Evolutionary conservation across 441 rosid species (phyloP).

Genomic region (Erysimum pusillum): DNA sequence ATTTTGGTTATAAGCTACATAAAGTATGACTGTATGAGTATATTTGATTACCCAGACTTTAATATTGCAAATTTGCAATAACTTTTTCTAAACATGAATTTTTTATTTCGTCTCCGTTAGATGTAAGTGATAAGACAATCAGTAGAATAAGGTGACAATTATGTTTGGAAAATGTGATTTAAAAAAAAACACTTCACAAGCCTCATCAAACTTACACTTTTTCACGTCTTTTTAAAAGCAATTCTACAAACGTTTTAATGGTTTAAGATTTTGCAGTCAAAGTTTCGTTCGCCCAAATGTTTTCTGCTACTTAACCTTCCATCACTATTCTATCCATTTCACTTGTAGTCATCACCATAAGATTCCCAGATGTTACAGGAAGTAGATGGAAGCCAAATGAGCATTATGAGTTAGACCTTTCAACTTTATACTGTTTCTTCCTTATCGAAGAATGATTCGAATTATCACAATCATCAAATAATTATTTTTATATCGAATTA

Average conservation of each 20-base stretch:
- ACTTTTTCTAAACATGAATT: background rate
- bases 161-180: too few relatives aligned
- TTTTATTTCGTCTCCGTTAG: too few relatives aligned
- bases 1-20: background rate
- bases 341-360: background rate
- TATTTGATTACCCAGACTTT: background rate
- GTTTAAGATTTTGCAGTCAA: background rate
- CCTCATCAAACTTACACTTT: background rate
- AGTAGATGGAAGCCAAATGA: background rate
- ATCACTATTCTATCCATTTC: background rate
- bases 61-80: too few relatives aligned
- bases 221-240: background rate
- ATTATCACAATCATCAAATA: constrained; percentile 41
- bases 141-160: too few relatives aligned
- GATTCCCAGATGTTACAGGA: background rate
- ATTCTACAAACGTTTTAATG: background rate
- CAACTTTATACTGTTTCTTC: constrained; percentile 11
- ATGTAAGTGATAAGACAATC: too few relatives aligned
- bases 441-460: background rate
- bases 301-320: background rate
- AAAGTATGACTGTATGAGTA: background rate
- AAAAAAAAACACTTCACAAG: background rate
- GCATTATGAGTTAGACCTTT: constrained; percentile 29
- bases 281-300: background rate
- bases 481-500: background rate